phyloP scores from a whole-genome alignment of 805 yeast genomes.

The Monosporozyma siamensis region DNA sequence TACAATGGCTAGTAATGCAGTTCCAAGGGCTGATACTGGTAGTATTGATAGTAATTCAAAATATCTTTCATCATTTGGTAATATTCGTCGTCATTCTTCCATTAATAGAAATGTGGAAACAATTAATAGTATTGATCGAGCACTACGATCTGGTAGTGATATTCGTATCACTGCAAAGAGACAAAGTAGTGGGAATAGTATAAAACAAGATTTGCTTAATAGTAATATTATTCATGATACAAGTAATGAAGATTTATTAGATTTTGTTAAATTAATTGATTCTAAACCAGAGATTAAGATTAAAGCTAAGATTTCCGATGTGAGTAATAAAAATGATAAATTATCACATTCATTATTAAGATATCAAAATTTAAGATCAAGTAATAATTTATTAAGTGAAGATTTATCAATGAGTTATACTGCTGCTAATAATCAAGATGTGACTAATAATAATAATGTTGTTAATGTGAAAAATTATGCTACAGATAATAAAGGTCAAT shows the following conservation, averaged over 20 bases:
- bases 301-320: neutral
- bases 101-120: slow-evolving; percentile 19
- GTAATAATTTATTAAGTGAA: slow-evolving; percentile 47
- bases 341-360: slow-evolving; percentile 40
- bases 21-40: slow-evolving; percentile 18
- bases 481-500: neutral
- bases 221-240: slow-evolving; percentile 1
- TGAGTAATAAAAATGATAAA: slow-evolving; percentile 15
- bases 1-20: slow-evolving; percentile 10
- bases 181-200: neutral
- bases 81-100: slow-evolving; percentile 47
- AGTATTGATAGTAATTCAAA: slow-evolving; percentile 41
- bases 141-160: slow-evolving; percentile 1
- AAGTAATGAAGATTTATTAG: slow-evolving; percentile 41
- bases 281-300: slow-evolving; percentile 44
- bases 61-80: slow-evolving; percentile 65
- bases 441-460: neutral
- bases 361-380: slow-evolving; percentile 44
- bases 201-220: neutral
- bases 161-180: neutral
- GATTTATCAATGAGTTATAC: slow-evolving; percentile 44
- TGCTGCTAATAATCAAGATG: slow-evolving; percentile 9
- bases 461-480: too few relatives aligned
- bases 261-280: slow-evolving; percentile 64
- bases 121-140: slow-evolving; percentile 8